Base-by-base conservation (phyloP, 2,329 filamentous ascomycete genomes). In the Thelonectria discophora region DNA sequence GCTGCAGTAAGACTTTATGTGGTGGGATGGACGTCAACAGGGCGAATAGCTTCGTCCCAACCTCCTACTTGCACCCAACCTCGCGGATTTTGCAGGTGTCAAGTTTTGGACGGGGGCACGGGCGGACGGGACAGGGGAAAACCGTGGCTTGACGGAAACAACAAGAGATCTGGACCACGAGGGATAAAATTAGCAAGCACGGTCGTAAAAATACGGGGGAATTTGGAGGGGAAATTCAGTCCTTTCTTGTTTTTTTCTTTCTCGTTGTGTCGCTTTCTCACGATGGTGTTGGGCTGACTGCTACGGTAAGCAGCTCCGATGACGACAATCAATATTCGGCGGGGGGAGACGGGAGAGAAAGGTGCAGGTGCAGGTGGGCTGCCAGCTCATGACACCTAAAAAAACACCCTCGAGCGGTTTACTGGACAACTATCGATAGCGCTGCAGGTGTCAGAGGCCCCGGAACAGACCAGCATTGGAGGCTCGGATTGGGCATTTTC, bases 61-160 rank as follows among this genome's bases (percentile, higher is more conserved):
- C 75, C 75, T 76, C 75, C 73, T 65, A 74, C 74, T 75, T 75
- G 70, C 69, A 72, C 64, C 74, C 73, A 76, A 62, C 74, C 74
- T 74, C 74, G 72, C 60, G 54, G 62, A 64, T 69, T 67, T 62
- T 65, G 66, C 53, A 57, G 49, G 46, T 30, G 55, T 58, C 51
- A 50, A 34, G 62, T 64, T 50, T n/a, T n/a, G n/a, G 50, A 65
- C 63, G 63, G 54, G 57, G 58, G 54, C 48, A 48, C 56, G 43
- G 48, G 40, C 55, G 34, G 54, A 46, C 32, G 27, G 42, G 24
- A 40, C 43, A 49, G 48, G 53, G 32, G n/a, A n/a, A 46, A 48
- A n/a, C 42, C 42, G 48, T n/a, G 39, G 52, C 21, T 46, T 48
- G 18, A 46, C 27, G 49, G 58, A 63, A 63, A 61, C 11, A 24